Conservation (phyloP, 495 filamentous ascomycete genomes). For the Xylaria scruposa region DNA sequence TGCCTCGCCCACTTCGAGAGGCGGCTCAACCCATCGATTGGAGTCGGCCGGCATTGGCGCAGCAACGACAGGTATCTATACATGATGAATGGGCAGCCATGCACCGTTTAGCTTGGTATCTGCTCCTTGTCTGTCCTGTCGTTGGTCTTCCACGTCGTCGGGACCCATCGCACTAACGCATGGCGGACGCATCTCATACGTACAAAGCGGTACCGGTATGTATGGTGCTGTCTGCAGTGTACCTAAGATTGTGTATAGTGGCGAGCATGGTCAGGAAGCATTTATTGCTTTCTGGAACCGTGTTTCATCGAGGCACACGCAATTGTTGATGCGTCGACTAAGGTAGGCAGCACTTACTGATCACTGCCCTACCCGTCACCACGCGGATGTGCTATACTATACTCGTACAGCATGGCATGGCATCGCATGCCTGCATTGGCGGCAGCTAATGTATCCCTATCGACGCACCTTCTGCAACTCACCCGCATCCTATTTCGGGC, state of each 20-base stretch:
- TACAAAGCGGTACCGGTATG: conserved; percentile 2
- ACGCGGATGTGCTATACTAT: conserved; percentile 4
- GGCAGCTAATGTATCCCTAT: conserved; percentile 25
- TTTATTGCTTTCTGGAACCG: not conserved
- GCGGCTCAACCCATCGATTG: conserved; percentile 17
- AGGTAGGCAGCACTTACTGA: not conserved
- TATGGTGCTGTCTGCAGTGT: not conserved
- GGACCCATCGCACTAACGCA: conserved; percentile 38
- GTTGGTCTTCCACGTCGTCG: conserved; percentile 41
- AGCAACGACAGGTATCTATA: conserved; percentile 36
- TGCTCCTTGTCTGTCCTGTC: conserved; percentile 27
- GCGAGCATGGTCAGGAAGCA: not conserved
- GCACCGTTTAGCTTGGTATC: conserved; percentile 42
- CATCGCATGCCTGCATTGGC: conserved; percentile 13
- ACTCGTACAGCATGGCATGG: not conserved
- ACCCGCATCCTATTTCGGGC: conserved; percentile 11
- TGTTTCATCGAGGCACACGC: conserved; percentile 20
- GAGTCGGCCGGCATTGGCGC: not conserved
- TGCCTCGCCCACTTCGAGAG: conserved; percentile 15
- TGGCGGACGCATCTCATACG: conserved; percentile 36
- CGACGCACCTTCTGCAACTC: conserved; percentile 15
- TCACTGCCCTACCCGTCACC: not conserved
- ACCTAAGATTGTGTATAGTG: not conserved
- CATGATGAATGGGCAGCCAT: conserved; percentile 44
- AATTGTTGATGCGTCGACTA: not conserved